Conservation (phyloP, 495 filamentous ascomycete genomes). For the Bathelium albidoporum region DNA sequence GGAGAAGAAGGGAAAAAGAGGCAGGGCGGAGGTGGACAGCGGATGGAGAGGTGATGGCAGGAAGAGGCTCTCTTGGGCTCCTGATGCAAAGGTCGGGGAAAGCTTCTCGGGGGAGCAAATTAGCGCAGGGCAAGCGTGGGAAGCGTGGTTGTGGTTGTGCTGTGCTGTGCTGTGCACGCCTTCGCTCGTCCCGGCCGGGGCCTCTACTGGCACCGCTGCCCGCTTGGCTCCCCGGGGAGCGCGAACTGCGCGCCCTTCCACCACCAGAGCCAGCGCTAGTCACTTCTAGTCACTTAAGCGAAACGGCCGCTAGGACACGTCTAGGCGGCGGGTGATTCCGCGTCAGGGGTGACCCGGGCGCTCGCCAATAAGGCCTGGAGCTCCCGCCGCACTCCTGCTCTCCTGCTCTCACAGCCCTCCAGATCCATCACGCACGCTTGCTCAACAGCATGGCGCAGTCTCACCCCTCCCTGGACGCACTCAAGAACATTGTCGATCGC, state of each 20-base stretch:
- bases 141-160: not conserved
- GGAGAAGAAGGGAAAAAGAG: constrained; percentile 16
- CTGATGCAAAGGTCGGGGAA: constrained; percentile 5
- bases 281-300: not conserved
- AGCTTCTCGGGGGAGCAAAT: not conserved
- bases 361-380: no score
- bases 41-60: not conserved
- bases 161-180: not conserved
- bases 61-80: not conserved
- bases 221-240: no score
- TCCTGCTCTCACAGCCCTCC: not conserved
- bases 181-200: no score
- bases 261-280: no score
- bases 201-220: no score
- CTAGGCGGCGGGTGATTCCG: not conserved
- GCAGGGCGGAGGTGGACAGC: constrained; percentile 5
- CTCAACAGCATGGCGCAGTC: constrained; percentile 2
- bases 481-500: not conserved
- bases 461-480: not conserved
- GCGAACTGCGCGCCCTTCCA: no score
- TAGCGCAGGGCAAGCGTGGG: not conserved
- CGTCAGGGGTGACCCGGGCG: no score
- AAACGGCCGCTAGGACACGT: not conserved
- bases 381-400: not conserved
- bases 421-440: no score